A percentile compares a stretch with the other conserved stretches of the same genome.
Evolutionary conservation across 176 grass and related monocot genomes (phyloP).

Genomic region (Cymbopogon citratus): DNA sequence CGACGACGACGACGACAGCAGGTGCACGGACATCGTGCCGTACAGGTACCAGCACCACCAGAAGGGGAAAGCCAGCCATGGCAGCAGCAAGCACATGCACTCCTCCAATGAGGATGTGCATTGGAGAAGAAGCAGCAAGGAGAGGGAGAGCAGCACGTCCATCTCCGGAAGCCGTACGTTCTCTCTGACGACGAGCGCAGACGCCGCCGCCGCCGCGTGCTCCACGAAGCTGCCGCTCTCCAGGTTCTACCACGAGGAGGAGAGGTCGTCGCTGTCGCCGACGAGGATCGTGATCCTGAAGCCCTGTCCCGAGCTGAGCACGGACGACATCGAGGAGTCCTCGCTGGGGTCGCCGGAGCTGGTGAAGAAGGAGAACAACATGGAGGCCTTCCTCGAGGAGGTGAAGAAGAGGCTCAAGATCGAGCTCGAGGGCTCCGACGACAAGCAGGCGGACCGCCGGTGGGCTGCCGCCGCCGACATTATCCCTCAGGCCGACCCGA

Average conservation of each 20-base stretch:
- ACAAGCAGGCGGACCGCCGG: slow-evolving; percentile 19
- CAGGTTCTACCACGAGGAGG: slow-evolving; percentile 36
- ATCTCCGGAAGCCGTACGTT: slow-evolving; percentile 48
- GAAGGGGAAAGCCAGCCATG: slow-evolving; percentile 3
- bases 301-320: slow-evolving; percentile 63
- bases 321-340: slow-evolving; percentile 60
- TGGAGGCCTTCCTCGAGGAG: slow-evolving; percentile 89
- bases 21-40: slow-evolving; percentile 29
- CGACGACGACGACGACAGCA: background rate
- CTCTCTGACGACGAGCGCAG: slow-evolving; percentile 21
- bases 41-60: slow-evolving; percentile 37
- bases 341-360: slow-evolving; percentile 75
- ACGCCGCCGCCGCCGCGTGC: slow-evolving; percentile 10
- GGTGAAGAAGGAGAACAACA: slow-evolving; percentile 77
- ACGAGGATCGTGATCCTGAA: slow-evolving; percentile 92
- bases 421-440: slow-evolving; percentile 64
- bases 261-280: slow-evolving; percentile 42
- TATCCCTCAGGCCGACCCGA: slow-evolving; percentile 39
- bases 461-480: slow-evolving; percentile 17
- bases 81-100: background rate
- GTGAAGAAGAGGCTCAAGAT: slow-evolving; percentile 78
- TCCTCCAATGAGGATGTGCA: slow-evolving; percentile 11
- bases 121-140: slow-evolving; percentile 27
- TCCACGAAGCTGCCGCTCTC: slow-evolving; percentile 29
- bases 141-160: slow-evolving; percentile 29